Evolutionary conservation across 257 asterid species (phyloP).

Genomic region (Capsicum pubescens): DNA sequence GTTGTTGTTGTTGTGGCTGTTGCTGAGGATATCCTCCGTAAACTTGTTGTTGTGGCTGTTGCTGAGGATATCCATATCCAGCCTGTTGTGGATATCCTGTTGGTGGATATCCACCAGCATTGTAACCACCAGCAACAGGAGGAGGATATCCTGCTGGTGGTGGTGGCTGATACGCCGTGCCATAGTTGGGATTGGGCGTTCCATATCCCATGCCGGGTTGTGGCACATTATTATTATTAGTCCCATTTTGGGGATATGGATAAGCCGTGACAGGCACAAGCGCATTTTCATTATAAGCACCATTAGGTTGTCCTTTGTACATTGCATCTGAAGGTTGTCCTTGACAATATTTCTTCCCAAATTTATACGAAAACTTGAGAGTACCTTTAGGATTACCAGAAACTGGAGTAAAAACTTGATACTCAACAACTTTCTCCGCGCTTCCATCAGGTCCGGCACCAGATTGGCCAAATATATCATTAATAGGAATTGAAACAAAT

Average conservation of each 20-base stretch:
- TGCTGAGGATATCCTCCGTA: slow-evolving; percentile 19
- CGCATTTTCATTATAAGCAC: neutral
- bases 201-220: slow-evolving; percentile 16
- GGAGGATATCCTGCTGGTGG: neutral
- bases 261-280: slow-evolving; percentile 19
- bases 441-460: neutral
- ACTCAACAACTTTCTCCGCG: slow-evolving; percentile 6
- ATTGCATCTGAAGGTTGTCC: neutral
- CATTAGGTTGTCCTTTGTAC: neutral
- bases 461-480: slow-evolving; percentile 17
- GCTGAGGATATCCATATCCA: slow-evolving; percentile 24
- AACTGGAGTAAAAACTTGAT: slow-evolving; percentile 16
- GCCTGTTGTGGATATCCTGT: neutral
- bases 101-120: neutral
- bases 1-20: neutral
- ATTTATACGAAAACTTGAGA: slow-evolving; percentile 22
- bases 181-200: neutral
- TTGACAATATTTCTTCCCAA: slow-evolving; percentile 31
- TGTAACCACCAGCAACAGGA: neutral
- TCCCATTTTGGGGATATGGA: neutral
- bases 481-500: slow-evolving; percentile 22
- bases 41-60: neutral
- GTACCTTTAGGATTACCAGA: slow-evolving; percentile 24
- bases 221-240: neutral
- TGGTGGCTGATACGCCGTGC: neutral